A percentile compares a stretch with the other conserved stretches of the same genome.
phyloP scores from a whole-genome alignment of 805 yeast genomes.

The Metschnikowia dekortorum region DNA sequence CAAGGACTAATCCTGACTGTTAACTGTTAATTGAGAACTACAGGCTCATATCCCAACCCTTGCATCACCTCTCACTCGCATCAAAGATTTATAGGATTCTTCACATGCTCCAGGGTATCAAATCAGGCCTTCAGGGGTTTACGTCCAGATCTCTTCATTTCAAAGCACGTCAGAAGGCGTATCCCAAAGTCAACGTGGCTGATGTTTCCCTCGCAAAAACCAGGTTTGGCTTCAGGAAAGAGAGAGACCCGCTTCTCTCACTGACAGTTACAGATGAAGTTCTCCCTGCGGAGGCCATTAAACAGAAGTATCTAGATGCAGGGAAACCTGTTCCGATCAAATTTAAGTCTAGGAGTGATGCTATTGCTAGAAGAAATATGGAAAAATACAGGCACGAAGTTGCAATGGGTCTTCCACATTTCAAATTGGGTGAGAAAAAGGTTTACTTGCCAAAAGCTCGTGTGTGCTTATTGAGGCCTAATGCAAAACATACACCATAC shows the following conservation, averaged over 20 bases:
- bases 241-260: slow-evolving; percentile 35
- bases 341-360: slow-evolving; percentile 31
- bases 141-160: slow-evolving; percentile 22
- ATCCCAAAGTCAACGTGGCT: slow-evolving; percentile 37
- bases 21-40: no score
- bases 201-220: slow-evolving; percentile 38
- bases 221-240: slow-evolving; percentile 36
- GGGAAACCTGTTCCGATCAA: slow-evolving; percentile 43
- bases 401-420: slow-evolving; percentile 68
- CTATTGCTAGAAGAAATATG: slow-evolving; percentile 34
- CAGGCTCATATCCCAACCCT: neutral
- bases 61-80: neutral
- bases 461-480: slow-evolving; percentile 76
- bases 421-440: slow-evolving; percentile 70
- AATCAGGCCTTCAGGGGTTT: slow-evolving; percentile 2
- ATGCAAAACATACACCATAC: slow-evolving; percentile 95
- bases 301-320: slow-evolving; percentile 28
- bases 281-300: slow-evolving; percentile 36
- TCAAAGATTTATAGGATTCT: neutral
- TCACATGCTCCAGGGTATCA: slow-evolving; percentile 2
- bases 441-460: slow-evolving; percentile 84
- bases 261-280: slow-evolving; percentile 38
- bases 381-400: slow-evolving; percentile 47
- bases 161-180: slow-evolving; percentile 27
- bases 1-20: neutral